Percentiles rank a stretch among this genome's conserved stretches.
These are phyloP conservation scores for Brassica hybrid DNA, from an alignment of 441 rosid species.

Conservation along the genomic window DNA sequence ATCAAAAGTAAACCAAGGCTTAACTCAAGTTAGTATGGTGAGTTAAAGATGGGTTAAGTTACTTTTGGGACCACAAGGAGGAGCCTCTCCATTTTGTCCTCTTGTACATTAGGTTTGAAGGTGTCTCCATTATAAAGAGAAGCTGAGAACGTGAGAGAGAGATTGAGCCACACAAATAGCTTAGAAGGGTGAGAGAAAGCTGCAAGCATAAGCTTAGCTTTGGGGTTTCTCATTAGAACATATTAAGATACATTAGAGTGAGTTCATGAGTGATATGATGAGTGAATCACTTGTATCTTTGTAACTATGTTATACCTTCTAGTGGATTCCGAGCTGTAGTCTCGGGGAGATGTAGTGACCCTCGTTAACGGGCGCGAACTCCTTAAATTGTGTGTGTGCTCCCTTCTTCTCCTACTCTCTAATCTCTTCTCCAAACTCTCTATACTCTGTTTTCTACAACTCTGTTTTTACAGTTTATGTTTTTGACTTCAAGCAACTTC, in stretches of 20 bases:
- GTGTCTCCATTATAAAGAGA: neutral
- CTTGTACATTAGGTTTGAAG: neutral
- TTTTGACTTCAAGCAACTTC: neutral
- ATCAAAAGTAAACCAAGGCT: neutral
- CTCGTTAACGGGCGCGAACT: neutral
- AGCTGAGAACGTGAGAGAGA: neutral
- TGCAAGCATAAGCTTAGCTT: neutral
- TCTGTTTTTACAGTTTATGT: neutral
- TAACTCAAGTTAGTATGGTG: neutral
- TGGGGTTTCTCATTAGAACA: neutral
- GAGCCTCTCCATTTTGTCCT: neutral
- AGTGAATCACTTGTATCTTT: neutral
- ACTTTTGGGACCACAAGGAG: neutral
- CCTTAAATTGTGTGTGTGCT: neutral
- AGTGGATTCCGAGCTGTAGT: slow-evolving; percentile 4
- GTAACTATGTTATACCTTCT: neutral
- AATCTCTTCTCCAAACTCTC: neutral
- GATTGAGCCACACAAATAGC: neutral
- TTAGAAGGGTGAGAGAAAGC: neutral
- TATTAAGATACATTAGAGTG: neutral
- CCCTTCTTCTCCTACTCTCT: neutral
- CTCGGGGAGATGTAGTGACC: slow-evolving; percentile 15
- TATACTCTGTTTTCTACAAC: neutral
- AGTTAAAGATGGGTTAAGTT: neutral
- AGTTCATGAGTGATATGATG: neutral